Percentiles rank a stretch among this genome's conserved stretches.
Conservation (phyloP, 495 filamentous ascomycete species). For the Aspergillus homomorphus region DNA sequence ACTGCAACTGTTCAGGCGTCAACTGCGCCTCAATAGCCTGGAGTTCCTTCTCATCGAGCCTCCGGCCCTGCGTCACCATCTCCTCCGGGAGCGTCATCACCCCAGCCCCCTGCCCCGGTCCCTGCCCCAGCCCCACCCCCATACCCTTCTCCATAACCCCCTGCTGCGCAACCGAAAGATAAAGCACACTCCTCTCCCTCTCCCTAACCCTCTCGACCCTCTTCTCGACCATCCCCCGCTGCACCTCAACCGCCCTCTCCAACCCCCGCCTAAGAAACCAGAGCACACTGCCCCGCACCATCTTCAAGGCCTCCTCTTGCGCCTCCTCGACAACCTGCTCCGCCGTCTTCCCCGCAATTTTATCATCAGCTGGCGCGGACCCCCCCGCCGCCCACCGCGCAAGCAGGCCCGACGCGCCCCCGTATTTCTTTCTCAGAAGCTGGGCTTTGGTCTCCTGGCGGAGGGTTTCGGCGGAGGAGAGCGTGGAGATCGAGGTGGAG, state of each 20-base stretch:
- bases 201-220: constrained; percentile 79
- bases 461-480: constrained; percentile 77
- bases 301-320: constrained; percentile 51
- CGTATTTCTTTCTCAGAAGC: constrained; percentile 67
- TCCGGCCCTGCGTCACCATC: constrained; percentile 19
- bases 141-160: background rate
- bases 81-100: constrained; percentile 1
- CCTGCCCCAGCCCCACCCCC: background rate
- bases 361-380: background rate
- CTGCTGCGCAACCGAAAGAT: constrained; percentile 32
- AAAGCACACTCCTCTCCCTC: constrained; percentile 81
- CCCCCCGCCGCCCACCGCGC: constrained; percentile 26
- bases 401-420: constrained; percentile 20
- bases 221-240: constrained; percentile 89
- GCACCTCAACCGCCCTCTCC: constrained; percentile 70
- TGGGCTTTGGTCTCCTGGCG: constrained; percentile 68
- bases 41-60: constrained; percentile 42
- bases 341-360: constrained; percentile 44
- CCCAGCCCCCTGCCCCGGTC: background rate
- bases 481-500: constrained; percentile 67
- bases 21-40: constrained; percentile 58
- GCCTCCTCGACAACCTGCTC: constrained; percentile 73
- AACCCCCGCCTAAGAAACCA: constrained; percentile 75
- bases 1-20: constrained; percentile 77
- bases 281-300: constrained; percentile 73